These are phyloP conservation scores for Trichodelitschia bisporula DNA, from an alignment of 495 filamentous ascomycete species.

Conservation along the genomic window DNA sequence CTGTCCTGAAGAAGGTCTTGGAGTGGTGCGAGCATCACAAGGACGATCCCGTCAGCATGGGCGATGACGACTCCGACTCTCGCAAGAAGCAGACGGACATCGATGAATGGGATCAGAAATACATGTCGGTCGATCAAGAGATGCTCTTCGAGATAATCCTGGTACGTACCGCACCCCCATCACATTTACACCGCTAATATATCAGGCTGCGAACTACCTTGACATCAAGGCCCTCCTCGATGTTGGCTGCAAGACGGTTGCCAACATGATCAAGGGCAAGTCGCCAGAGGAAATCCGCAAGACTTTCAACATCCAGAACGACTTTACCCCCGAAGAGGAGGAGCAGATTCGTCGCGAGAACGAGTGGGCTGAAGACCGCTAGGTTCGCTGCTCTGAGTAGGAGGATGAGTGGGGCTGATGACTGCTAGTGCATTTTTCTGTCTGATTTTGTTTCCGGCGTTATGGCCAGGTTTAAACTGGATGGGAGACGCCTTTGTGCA, in stretches of 20 bases:
- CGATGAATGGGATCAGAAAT: conserved; percentile 99
- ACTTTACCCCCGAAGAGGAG: conserved; percentile 63
- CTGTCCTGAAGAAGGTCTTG: conserved; percentile 81
- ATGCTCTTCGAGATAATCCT: conserved; percentile 99
- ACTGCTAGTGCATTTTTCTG: no score
- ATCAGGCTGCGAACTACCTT: conserved; percentile 47
- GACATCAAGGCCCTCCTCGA: conserved; percentile 66
- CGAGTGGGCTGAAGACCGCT: conserved; percentile 73
- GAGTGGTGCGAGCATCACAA: conserved; percentile 96
- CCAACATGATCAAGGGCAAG: conserved; percentile 78
- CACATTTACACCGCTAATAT: conserved; percentile 2
- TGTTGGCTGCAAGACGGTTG: conserved; percentile 65
- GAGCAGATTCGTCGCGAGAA: conserved; percentile 67
- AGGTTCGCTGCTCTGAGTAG: no score
- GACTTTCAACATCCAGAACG: conserved; percentile 67
- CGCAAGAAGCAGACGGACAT: conserved; percentile 98
- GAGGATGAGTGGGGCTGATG: no score
- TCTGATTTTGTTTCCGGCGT: no score
- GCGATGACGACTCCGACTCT: conserved; percentile 75
- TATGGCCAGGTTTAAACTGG: no score
- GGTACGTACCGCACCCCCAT: conserved; percentile 25
- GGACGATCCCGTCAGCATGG: conserved; percentile 47
- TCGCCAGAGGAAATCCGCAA: conserved; percentile 60
- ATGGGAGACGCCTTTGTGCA: no score
- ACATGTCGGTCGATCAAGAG: conserved; percentile 99